Conservation (phyloP, 805 yeast species). For the Ogataea allantospora region DNA sequence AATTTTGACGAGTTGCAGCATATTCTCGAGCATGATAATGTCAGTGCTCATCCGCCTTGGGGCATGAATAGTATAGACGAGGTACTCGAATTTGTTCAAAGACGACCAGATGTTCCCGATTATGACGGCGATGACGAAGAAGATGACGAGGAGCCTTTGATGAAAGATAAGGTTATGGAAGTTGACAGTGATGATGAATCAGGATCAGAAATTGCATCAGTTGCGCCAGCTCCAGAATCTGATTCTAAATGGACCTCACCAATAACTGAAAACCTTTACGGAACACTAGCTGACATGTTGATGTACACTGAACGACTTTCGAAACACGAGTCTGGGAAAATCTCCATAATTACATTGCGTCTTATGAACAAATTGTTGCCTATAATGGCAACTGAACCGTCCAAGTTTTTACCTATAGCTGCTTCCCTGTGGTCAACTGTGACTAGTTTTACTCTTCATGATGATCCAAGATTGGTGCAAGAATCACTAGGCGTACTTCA, state of each 20-base stretch:
- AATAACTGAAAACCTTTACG: slow-evolving; percentile 60
- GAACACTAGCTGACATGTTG: slow-evolving; percentile 56
- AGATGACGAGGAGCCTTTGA: slow-evolving; percentile 18
- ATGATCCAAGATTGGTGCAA: slow-evolving; percentile 32
- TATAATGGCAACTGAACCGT: slow-evolving; percentile 48
- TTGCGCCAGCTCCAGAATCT: slow-evolving; percentile 26
- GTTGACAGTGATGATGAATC: slow-evolving; percentile 38
- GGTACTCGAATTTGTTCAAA: slow-evolving; percentile 43
- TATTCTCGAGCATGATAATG: slow-evolving; percentile 23
- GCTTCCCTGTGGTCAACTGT: slow-evolving; percentile 55
- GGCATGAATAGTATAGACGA: slow-evolving; percentile 49
- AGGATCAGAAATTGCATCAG: slow-evolving; percentile 35
- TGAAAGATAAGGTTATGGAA: slow-evolving; percentile 26
- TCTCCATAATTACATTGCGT: slow-evolving; percentile 56
- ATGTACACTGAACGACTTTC: slow-evolving; percentile 66
- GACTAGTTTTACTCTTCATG: slow-evolving; percentile 19
- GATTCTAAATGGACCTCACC: slow-evolving; percentile 62
- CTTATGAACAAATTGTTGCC: slow-evolving; percentile 48
- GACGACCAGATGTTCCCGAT: slow-evolving; percentile 29
- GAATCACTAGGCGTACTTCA: slow-evolving; percentile 30
- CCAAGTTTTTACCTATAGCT: slow-evolving; percentile 46
- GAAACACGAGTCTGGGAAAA: slow-evolving; percentile 59
- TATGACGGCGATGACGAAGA: slow-evolving; percentile 17
- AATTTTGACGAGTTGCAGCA: slow-evolving; percentile 25
- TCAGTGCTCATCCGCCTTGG: slow-evolving; percentile 51